These are phyloP conservation scores for Phytophthora meadii DNA, from an alignment of 352 stramenopile genomes.

Conservation along the genomic window DNA sequence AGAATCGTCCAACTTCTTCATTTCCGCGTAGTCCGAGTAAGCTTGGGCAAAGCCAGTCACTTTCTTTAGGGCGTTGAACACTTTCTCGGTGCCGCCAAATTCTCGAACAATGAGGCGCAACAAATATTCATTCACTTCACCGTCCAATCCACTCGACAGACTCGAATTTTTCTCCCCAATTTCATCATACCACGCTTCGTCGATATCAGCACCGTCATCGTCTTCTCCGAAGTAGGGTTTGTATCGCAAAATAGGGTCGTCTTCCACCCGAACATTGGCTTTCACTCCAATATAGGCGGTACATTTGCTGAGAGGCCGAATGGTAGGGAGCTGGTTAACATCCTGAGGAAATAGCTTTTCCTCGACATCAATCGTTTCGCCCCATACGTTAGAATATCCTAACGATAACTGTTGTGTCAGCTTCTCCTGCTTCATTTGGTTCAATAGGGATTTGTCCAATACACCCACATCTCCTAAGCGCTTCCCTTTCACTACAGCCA, in stretches of 20 bases:
- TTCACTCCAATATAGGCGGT: slow-evolving; percentile 76
- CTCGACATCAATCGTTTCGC: slow-evolving; percentile 32
- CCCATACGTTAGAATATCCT: slow-evolving; percentile 39
- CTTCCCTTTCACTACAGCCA: slow-evolving; percentile 22
- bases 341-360: slow-evolving; percentile 27
- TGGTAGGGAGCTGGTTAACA: slow-evolving; percentile 43
- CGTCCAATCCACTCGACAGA: slow-evolving; percentile 58
- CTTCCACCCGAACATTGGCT: slow-evolving; percentile 78
- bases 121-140: slow-evolving; percentile 77
- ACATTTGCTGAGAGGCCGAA: slow-evolving; percentile 68
- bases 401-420: slow-evolving; percentile 35
- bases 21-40: slow-evolving; percentile 69
- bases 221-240: slow-evolving; percentile 94
- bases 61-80: slow-evolving; percentile 70
- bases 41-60: slow-evolving; percentile 63
- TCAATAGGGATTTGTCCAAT: slow-evolving; percentile 45
- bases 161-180: slow-evolving; percentile 47
- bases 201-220: slow-evolving; percentile 81
- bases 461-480: slow-evolving; percentile 24
- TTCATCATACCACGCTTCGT: slow-evolving; percentile 72
- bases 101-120: slow-evolving; percentile 67
- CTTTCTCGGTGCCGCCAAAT: slow-evolving; percentile 56
- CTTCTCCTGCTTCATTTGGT: slow-evolving; percentile 54
- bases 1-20: slow-evolving; percentile 73
- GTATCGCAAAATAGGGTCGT: slow-evolving; percentile 90